phyloP scores from a whole-genome alignment of 176 grass and related monocot genomes.

The Cenchrus fungigraminus region DNA sequence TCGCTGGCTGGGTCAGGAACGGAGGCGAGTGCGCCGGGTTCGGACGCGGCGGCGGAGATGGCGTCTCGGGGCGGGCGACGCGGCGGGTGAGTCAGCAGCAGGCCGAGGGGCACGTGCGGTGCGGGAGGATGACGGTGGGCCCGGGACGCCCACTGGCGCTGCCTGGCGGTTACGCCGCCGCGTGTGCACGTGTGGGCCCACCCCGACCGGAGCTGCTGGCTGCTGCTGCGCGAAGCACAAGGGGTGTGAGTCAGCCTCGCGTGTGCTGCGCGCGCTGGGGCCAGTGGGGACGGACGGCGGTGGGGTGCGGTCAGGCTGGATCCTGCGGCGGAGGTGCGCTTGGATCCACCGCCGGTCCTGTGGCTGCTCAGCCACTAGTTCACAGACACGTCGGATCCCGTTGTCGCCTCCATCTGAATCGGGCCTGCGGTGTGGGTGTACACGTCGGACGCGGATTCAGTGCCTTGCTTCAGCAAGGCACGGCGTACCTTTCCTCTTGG shows the following conservation, averaged over 20 bases:
- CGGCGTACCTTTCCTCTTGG: too few species aligned
- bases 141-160: neutral
- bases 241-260: conserved; percentile 32
- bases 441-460: too few species aligned
- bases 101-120: neutral
- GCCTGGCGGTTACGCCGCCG: neutral
- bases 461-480: too few species aligned
- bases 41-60: neutral
- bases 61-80: conserved; percentile 19
- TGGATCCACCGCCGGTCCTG: neutral
- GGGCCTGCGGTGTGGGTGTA: neutral
- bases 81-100: conserved; percentile 19
- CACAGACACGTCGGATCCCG: conserved; percentile 3
- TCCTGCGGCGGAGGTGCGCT: conserved; percentile 1
- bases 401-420: neutral
- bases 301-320: neutral
- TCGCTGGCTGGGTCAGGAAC: neutral
- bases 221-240: neutral
- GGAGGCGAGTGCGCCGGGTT: neutral
- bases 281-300: conserved; percentile 20
- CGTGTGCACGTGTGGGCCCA: neutral
- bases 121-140: neutral
- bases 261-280: neutral
- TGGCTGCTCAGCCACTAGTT: conserved; percentile 16
- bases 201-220: neutral